Conservation (phyloP, 352 stramenopile species). For the Globisporangium emineosum region DNA sequence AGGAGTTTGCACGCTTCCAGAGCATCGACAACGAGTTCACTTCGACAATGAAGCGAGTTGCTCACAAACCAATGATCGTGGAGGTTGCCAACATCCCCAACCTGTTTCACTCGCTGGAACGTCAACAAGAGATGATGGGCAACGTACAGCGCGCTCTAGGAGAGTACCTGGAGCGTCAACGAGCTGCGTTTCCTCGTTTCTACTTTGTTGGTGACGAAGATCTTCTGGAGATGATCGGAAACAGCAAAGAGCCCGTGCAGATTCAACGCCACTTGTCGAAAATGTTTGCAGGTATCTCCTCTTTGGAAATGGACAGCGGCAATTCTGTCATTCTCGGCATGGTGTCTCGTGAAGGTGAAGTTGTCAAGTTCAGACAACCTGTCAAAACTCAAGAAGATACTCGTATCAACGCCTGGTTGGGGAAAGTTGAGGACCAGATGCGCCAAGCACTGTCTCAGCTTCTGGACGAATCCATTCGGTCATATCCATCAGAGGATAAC, state of each 20-base stretch:
- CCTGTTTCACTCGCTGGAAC: constrained; percentile 90
- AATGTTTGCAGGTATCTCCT: constrained; percentile 98
- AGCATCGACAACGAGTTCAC: constrained; percentile 99
- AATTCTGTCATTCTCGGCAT: constrained; percentile 89
- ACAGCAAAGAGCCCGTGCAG: constrained; percentile 97
- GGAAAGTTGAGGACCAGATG: constrained; percentile 97
- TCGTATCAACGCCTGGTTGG: constrained; percentile 94
- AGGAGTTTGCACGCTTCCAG: constrained; percentile 98
- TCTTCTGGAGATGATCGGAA: constrained; percentile 99
- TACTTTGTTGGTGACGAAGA: constrained; percentile 99
- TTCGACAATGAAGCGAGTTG: constrained; percentile 97
- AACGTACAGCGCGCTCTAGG: constrained; percentile 99
- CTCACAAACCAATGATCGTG: constrained; percentile 95
- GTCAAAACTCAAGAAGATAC: constrained; percentile 91
- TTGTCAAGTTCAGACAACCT: constrained; percentile 91
- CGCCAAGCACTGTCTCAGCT: constrained; percentile 94
- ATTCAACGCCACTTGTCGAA: constrained; percentile 97
- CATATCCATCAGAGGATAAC: constrained; percentile 68
- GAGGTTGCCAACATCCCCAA: constrained; percentile 91
- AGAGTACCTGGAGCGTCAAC: constrained; percentile 99
- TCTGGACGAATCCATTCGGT: constrained; percentile 91
- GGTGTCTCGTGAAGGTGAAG: constrained; percentile 98
- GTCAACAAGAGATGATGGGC: constrained; percentile 96
- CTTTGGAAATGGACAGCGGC: constrained; percentile 81
- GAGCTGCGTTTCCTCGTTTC: constrained; percentile 96